These are phyloP conservation scores for Wickerhamiella bombiphila DNA, from an alignment of 805 yeast genomes.

Conservation along the genomic window DNA sequence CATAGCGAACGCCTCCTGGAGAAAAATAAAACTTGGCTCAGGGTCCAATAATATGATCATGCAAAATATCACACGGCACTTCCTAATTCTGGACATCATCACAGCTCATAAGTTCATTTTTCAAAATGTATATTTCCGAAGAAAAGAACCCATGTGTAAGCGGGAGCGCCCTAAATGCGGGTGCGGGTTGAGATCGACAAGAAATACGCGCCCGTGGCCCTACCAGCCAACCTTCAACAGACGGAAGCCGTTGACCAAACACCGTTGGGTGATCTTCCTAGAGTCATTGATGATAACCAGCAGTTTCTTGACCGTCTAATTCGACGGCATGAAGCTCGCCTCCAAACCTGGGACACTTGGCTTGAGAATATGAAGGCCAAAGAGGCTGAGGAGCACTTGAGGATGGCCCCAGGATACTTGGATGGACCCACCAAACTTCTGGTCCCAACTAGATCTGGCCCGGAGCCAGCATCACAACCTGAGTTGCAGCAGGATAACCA, in stretches of 20 bases:
- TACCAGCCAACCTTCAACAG: constrained; percentile 7
- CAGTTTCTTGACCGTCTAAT: constrained; percentile 20
- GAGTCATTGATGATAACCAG: constrained; percentile 24
- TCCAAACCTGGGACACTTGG: constrained; percentile 24
- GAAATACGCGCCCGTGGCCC: constrained; percentile 8
- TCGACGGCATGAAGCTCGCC: constrained; percentile 19
- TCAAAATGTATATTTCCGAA: constrained; percentile 1
- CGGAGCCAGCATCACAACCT: neutral
- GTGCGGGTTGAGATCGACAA: neutral
- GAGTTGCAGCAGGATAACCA: neutral
- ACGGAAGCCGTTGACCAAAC: neutral
- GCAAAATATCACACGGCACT: constrained; percentile 23
- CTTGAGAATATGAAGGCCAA: constrained; percentile 13
- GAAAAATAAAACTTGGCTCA: constrained; percentile 12
- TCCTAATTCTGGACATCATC: constrained; percentile 21
- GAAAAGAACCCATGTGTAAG: neutral
- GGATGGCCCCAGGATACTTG: constrained; percentile 32
- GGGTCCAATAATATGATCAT: constrained; percentile 21
- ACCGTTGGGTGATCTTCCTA: constrained; percentile 19
- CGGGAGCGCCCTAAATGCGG: neutral
- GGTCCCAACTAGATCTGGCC: constrained; percentile 2
- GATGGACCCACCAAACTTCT: constrained; percentile 21
- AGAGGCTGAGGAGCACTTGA: constrained; percentile 19
- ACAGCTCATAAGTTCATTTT: constrained; percentile 7
- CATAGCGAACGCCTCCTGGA: constrained; percentile 1